Conservation (phyloP, 805 yeast species). For the Candida wancherniae region DNA sequence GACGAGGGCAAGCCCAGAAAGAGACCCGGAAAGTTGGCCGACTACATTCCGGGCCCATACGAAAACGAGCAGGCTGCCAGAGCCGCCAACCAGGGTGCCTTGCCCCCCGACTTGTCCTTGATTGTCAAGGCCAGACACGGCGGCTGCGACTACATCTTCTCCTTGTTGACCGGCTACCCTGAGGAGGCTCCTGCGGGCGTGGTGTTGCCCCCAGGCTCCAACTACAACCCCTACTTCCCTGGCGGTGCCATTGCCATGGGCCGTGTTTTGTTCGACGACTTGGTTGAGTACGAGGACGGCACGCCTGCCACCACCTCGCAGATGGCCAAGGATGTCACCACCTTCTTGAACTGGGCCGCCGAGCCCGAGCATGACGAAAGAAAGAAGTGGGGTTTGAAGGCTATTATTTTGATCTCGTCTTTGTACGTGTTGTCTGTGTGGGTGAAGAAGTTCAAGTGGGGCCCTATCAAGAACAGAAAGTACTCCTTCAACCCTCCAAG, state of each 20-base stretch:
- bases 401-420: slow-evolving; percentile 71
- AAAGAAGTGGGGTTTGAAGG: slow-evolving; percentile 94
- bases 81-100: slow-evolving; percentile 98
- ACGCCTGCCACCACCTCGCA: slow-evolving; percentile 98
- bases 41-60: slow-evolving; percentile 91
- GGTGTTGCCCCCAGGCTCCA: slow-evolving; percentile 83
- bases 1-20: slow-evolving; percentile 96
- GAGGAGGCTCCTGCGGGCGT: slow-evolving; percentile 99
- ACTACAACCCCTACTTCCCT: slow-evolving; percentile 99
- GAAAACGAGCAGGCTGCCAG: slow-evolving; percentile 98
- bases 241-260: slow-evolving; percentile 99
- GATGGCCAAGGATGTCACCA: slow-evolving; percentile 97
- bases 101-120: slow-evolving; percentile 95
- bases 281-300: slow-evolving; percentile 98
- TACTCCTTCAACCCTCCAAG: slow-evolving; percentile 89
- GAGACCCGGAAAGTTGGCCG: slow-evolving; percentile 98
- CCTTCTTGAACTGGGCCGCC: slow-evolving; percentile 96
- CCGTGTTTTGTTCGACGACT: slow-evolving; percentile 93
- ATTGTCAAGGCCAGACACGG: slow-evolving; percentile 99
- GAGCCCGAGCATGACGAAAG: slow-evolving; percentile 99
- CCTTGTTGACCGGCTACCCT: slow-evolving; percentile 96
- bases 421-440: slow-evolving; percentile 79
- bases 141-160: slow-evolving; percentile 90
- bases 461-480: slow-evolving; percentile 92
- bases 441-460: slow-evolving; percentile 98